phyloP scores from a whole-genome alignment of 73 alveolate species.

The Tetrahymena elliotti region DNA sequence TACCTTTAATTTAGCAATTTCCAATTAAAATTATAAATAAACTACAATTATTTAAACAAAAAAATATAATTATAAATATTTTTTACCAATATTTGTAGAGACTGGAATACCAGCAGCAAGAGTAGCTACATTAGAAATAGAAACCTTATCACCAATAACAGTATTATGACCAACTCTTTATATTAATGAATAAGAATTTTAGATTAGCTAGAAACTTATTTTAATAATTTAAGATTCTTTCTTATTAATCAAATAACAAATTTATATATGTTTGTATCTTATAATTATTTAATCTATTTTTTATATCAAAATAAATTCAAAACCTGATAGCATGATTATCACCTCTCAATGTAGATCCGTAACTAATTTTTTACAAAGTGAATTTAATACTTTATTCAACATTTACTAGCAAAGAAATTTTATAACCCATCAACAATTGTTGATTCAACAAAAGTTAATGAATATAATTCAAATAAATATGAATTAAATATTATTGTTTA shows the following conservation, averaged over 20 bases:
- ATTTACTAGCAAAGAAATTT: neutral
- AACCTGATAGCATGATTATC: conserved; percentile 49
- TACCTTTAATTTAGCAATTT: neutral
- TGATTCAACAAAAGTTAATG: too few species aligned
- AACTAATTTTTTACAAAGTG: neutral
- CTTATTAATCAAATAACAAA: neutral
- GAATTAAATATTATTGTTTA: neutral
- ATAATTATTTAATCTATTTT: neutral
- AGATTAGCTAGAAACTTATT: neutral
- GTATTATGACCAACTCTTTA: conserved; percentile 48
- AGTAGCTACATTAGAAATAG: conserved; percentile 51
- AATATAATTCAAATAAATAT: neutral
- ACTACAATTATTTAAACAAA: too few species aligned
- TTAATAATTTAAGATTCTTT: too few species aligned
- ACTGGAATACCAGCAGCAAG: conserved; percentile 64
- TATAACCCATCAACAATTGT: too few species aligned
- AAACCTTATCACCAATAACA: conserved; percentile 68
- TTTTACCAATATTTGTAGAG: conserved; percentile 52
- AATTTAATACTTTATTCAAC: neutral
- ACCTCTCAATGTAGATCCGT: conserved; percentile 55
- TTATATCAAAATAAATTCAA: neutral
- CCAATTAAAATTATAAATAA: too few species aligned
- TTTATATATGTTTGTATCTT: neutral
- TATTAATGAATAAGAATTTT: neutral
- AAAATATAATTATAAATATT: neutral